Evolutionary conservation across 1,139 yeast genomes (phyloP).

Genomic region (Geotrichum citri-aurantii): DNA sequence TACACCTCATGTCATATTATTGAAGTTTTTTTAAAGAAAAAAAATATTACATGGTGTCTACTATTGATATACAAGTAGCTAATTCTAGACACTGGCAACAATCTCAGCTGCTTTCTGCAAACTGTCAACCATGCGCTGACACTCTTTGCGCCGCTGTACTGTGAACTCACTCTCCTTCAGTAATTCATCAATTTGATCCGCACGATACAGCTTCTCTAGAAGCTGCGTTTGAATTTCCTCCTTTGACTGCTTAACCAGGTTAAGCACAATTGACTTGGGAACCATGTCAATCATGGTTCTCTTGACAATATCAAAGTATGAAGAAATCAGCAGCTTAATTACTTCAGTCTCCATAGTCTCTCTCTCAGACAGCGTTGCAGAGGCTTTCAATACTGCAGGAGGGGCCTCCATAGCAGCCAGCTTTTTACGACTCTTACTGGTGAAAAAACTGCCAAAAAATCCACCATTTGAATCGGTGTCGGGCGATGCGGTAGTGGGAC

Average conservation of each 20-base stretch:
- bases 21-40: too few relatives aligned
- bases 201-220: constrained; percentile 78
- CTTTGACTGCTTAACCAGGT: constrained; percentile 66
- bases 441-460: constrained; percentile 91
- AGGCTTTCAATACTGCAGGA: constrained; percentile 87
- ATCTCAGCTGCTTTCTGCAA: constrained; percentile 85
- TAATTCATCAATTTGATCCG: constrained; percentile 70
- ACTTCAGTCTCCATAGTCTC: constrained; percentile 97
- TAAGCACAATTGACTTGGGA: constrained; percentile 93
- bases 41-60: too few relatives aligned
- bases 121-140: constrained; percentile 91
- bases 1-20: too few relatives aligned
- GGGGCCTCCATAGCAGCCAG: constrained; percentile 96
- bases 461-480: constrained; percentile 44
- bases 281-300: constrained; percentile 88
- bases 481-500: constrained; percentile 23
- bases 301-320: constrained; percentile 87
- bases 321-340: constrained; percentile 80
- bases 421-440: constrained; percentile 88
- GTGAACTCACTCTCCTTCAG: constrained; percentile 91
- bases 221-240: constrained; percentile 88
- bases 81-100: constrained; percentile 47
- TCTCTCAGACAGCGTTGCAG: constrained; percentile 91
- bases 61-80: neutral
- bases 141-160: constrained; percentile 89